Base-by-base conservation (phyloP, 1,139 yeast genomes). In the Suhomyces guaymorum region DNA sequence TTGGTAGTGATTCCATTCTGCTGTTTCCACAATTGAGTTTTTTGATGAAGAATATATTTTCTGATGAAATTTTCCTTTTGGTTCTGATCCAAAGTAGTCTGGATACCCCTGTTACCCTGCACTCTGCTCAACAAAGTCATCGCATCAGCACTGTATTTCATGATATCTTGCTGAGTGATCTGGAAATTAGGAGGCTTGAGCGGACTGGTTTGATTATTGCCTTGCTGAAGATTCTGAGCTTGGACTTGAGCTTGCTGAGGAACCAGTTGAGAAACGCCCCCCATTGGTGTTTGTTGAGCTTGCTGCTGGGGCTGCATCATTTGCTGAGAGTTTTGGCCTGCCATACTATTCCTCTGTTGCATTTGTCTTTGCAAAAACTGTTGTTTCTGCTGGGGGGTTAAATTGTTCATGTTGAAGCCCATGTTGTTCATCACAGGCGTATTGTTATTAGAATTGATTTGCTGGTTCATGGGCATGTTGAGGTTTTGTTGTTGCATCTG, bases 121-220 rank as follows among this genome's bases (percentile, higher is more conserved):
- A 70, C 54, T 32, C 68, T 54, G 15, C 55, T 42, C 36, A 70
- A 59, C 24, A 68, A 51, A 10, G 60, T 52, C 64, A 70, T 55
- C 1, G 76, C 76, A 33, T 68, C 75, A 6, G 64, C 54, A 22
- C 65, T 59, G 47, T 69, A 67, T 42, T 66, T 66, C 42, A 59
- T 52, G 32, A 66, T 57, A 41, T 70, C 76, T 33, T 70, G 73
- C 15, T 63, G 64, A 4, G 74, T 65, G 30, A 70, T 61, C 35
- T 56, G 63, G 37, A 67, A 58, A 37, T 59, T 60, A 4, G 75
- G 74, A 1, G 65, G 66, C 36, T 60, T 61, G 12, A 31, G 47
- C 13, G 42, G 50, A 5, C 37, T 40, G 11, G 33, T 26, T 17
- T 20, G 43, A 28, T 41, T 48, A 46, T 29, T 46, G 47, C 26